Percentiles rank a stretch among this genome's conserved stretches.
Evolutionary conservation across 2,329 filamentous ascomycete species (phyloP).

Genomic region (Coleophoma crateriformis): DNA sequence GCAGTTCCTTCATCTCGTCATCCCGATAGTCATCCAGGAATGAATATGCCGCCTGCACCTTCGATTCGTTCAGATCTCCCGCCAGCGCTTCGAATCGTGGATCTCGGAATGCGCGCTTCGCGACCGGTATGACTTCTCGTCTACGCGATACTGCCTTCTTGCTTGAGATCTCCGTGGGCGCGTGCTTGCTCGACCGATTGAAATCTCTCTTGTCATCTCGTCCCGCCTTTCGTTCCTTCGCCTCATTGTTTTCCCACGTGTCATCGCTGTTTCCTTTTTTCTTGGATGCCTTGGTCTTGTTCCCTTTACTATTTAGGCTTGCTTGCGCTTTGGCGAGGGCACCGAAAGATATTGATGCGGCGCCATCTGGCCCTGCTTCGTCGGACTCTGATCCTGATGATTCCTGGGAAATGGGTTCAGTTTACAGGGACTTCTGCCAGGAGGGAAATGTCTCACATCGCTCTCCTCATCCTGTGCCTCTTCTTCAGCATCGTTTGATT

Average conservation of each 20-base stretch:
- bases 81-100: conserved; percentile 77
- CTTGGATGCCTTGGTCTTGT: conserved; percentile 23
- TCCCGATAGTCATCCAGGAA: conserved; percentile 86
- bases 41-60: conserved; percentile 67
- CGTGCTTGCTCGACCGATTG: conserved; percentile 73
- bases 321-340: conserved; percentile 84
- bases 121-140: conserved; percentile 62
- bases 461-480: conserved; percentile 3
- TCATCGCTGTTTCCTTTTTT: conserved; percentile 30
- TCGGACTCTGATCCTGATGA: conserved; percentile 10
- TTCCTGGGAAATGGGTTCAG: conserved; percentile 10
- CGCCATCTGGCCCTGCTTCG: conserved; percentile 17
- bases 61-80: conserved; percentile 49
- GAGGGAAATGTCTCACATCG: conserved; percentile 4
- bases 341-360: conserved; percentile 73
- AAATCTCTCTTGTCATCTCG: conserved; percentile 32
- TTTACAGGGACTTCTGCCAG: background rate
- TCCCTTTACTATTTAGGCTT: conserved; percentile 40
- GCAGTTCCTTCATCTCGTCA: conserved; percentile 74
- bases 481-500: conserved; percentile 2
- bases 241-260: conserved; percentile 31
- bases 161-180: conserved; percentile 75
- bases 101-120: conserved; percentile 63
- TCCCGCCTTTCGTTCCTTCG: conserved; percentile 33
- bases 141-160: conserved; percentile 79